phyloP scores from a whole-genome alignment of 192 early-diverging fungal genomes.

The Coemansia sp. region DNA sequence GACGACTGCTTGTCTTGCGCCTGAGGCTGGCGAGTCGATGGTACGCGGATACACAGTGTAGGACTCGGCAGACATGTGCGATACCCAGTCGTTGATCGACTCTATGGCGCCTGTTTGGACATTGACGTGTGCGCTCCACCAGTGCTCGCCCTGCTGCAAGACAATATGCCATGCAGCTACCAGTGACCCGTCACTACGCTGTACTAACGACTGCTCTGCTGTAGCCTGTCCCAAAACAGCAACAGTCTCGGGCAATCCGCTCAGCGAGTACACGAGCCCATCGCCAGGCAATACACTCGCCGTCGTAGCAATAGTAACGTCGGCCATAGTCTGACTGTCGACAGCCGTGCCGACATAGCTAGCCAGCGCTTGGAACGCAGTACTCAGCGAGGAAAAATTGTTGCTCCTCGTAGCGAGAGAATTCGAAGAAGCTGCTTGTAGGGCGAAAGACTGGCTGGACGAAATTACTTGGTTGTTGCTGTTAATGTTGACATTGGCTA shows the following conservation, averaged over 20 bases:
- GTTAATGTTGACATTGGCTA: constrained; percentile 66
- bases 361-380: constrained; percentile 46
- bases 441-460: constrained; percentile 48
- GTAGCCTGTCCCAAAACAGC: constrained; percentile 61
- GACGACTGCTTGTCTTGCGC: not conserved
- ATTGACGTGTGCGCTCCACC: constrained; percentile 77
- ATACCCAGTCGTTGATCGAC: constrained; percentile 83
- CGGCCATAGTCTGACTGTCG: constrained; percentile 56
- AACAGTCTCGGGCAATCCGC: constrained; percentile 1
- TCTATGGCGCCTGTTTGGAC: constrained; percentile 64
- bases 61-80: not conserved
- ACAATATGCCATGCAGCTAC: constrained; percentile 81
- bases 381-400: not conserved
- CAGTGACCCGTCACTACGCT: constrained; percentile 60
- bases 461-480: constrained; percentile 43
- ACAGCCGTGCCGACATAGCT: constrained; percentile 64
- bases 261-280: constrained; percentile 12
- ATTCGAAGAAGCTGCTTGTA: not conserved
- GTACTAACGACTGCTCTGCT: constrained; percentile 67
- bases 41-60: constrained; percentile 22
- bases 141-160: constrained; percentile 79
- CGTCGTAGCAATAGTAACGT: constrained; percentile 71
- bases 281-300: constrained; percentile 37
- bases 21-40: constrained; percentile 7
- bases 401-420: not conserved